Conservation (phyloP, 345 rosid species). For the Hevea brasiliensis region DNA sequence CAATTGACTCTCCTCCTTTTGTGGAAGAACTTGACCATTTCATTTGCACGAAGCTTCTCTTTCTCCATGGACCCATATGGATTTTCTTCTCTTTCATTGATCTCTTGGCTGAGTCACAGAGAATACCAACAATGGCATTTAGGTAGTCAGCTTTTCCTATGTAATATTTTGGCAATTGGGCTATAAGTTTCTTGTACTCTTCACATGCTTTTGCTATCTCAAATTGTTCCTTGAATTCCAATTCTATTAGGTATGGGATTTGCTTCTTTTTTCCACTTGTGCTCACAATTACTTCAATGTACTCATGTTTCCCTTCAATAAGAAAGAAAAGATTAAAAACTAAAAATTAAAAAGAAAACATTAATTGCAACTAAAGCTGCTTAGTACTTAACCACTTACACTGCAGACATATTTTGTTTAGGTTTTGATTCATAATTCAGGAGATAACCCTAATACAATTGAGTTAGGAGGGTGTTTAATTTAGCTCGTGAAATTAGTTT, state of each 20-base stretch:
- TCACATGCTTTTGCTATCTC: slow-evolving; percentile 44
- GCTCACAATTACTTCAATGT: slow-evolving; percentile 32
- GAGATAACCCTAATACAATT: too few relatives aligned
- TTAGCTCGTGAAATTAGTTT: too few relatives aligned
- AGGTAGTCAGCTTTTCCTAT: slow-evolving; percentile 43
- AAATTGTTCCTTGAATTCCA: slow-evolving; percentile 48
- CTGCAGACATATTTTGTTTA: too few relatives aligned
- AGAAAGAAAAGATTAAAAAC: not conserved
- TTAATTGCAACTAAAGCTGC: not conserved
- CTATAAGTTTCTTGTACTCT: slow-evolving; percentile 34
- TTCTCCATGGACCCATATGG: slow-evolving; percentile 52
- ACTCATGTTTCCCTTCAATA: slow-evolving; percentile 43
- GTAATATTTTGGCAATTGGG: slow-evolving; percentile 39
- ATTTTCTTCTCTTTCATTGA: slow-evolving; percentile 52
- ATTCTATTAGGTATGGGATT: slow-evolving; percentile 36
- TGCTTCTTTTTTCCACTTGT: slow-evolving; percentile 41
- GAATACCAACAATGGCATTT: slow-evolving; percentile 30
- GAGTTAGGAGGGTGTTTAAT: too few relatives aligned
- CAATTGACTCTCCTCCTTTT: slow-evolving; percentile 26
- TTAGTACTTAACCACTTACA: not conserved
- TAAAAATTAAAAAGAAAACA: not conserved
- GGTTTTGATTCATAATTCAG: too few relatives aligned
- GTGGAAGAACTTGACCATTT: slow-evolving; percentile 41
- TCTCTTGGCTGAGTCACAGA: slow-evolving; percentile 42
- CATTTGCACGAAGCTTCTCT: slow-evolving; percentile 53